Evolutionary conservation across 306 rosid species (phyloP), one percentile per base, ranked within the genome.

Genomic region (Canavalia gladiata): DNA sequence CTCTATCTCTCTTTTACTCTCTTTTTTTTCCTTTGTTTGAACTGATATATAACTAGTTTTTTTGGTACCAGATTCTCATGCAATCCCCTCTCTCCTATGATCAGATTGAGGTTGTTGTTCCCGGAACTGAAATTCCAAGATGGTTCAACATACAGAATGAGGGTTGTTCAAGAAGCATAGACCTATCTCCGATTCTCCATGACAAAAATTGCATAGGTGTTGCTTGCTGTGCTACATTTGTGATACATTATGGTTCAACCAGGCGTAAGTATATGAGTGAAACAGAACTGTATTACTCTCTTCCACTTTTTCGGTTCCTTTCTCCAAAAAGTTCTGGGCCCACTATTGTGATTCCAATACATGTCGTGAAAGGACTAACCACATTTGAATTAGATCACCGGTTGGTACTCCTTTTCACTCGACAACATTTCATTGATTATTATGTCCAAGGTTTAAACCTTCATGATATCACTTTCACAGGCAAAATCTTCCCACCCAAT

Each of bases 161-260:
- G 18, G 68, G 82, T 54, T 0, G 6, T 2, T 29, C 67, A 54
- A 39, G 66, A 39, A 3, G 18, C 11, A 2, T 78, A 1, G 75
- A 77, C 10, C 25, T 34, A 7, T 67, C 56, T 77, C 6, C 56
- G 8, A 7, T 64, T 28, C 3, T 51, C 65, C 4, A 47, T 8
- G 65, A 47, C 5, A 9, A 5, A 6, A 52, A 65, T 7, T 65
- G 80, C 60, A 75, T 60, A 3, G 60, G 80, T 25, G 34, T 75
- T 46, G 47, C 60, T 1, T 75, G 11, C 2, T 75, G 80, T 62
- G 49, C 8, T 13, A 1, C 43, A 33, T 75, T 75, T 4, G 47
- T 7, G 4, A 47, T 9, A 60, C 59, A 31, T 59, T 3, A 59
- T 75, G 28, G 10, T 34, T 8, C 41, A 35, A 35, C 41, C 4